A percentile compares a stretch with the other conserved stretches of the same genome.
Conservation (phyloP, 768 basidiomycete species). For the Mycena alexandri region DNA sequence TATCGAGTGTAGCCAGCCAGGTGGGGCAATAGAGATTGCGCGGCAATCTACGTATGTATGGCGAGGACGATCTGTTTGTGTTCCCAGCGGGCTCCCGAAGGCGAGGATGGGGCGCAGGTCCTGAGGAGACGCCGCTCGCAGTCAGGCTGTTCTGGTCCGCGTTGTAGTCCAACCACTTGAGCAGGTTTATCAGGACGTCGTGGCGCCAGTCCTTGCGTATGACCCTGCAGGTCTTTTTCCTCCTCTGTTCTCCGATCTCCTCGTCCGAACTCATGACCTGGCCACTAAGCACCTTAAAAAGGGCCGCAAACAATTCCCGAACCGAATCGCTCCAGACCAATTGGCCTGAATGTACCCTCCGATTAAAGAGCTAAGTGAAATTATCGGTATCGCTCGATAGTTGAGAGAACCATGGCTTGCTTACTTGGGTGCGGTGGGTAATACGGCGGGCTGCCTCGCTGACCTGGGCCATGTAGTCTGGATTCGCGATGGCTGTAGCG, state of each 20-base stretch:
- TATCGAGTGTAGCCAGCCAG: background rate
- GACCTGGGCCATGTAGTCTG: background rate
- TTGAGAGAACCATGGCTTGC: background rate
- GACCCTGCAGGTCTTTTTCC: constrained; percentile 4
- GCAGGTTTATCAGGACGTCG: background rate
- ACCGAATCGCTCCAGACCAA: background rate
- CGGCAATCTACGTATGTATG: background rate
- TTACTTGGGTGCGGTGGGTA: constrained; percentile 3
- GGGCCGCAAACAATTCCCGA: background rate
- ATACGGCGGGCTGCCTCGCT: background rate
- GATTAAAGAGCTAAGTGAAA: background rate
- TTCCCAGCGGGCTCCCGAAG: background rate
- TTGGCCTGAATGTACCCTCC: constrained; percentile 1
- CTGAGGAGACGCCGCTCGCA: constrained; percentile 1
- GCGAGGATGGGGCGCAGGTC: background rate
- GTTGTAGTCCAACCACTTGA: constrained; percentile 13
- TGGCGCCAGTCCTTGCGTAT: constrained; percentile 11
- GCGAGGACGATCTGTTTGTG: background rate
- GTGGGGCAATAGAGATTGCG: background rate
- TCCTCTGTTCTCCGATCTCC: background rate
- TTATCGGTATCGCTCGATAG: background rate
- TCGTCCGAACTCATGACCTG: constrained; percentile 12
- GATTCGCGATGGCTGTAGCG: background rate
- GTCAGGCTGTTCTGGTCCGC: background rate
- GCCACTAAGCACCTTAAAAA: background rate